Percentiles rank a stretch among this genome's conserved stretches.
Evolutionary conservation across 257 asterid genomes (phyloP).

Genomic region (Solanum clarkiae): DNA sequence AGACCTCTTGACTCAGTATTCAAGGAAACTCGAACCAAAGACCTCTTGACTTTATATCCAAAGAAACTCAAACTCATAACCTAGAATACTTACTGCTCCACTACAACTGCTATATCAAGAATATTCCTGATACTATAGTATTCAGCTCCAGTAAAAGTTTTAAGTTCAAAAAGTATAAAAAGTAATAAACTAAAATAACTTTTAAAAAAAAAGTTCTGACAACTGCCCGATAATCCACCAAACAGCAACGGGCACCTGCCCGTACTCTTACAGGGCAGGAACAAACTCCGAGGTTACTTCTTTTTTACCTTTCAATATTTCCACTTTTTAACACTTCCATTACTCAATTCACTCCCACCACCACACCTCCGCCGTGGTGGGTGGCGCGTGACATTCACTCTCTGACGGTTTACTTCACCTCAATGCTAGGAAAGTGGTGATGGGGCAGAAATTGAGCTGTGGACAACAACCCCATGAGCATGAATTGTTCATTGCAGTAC

Average conservation of each 20-base stretch:
- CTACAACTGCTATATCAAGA: too few species aligned
- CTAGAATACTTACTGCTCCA: too few species aligned
- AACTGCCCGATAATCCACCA: conserved; percentile 25
- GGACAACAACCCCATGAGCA: conserved; percentile 22
- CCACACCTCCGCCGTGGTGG: conserved; percentile 43
- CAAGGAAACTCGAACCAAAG: too few species aligned
- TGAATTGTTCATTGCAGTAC: conserved; percentile 49
- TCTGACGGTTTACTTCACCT: not conserved
- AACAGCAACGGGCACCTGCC: conserved; percentile 18
- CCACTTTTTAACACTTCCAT: conserved; percentile 6
- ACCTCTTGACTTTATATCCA: too few species aligned
- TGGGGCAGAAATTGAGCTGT: conserved; percentile 78
- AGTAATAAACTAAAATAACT: not conserved
- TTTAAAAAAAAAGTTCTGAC: not conserved
- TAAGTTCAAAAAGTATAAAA: not conserved
- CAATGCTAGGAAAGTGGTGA: conserved; percentile 8
- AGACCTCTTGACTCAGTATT: too few species aligned
- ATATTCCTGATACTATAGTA: not conserved
- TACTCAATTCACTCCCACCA: conserved; percentile 6
- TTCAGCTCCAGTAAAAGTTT: not conserved
- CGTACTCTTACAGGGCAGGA: conserved; percentile 37
- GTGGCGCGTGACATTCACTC: conserved; percentile 34
- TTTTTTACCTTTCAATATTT: too few species aligned
- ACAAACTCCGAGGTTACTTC: conserved; percentile 28
- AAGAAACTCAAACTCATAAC: too few species aligned